Evolutionary conservation across 2,329 filamentous ascomycete genomes (phyloP).

Genomic region (Penicillium italicum): DNA sequence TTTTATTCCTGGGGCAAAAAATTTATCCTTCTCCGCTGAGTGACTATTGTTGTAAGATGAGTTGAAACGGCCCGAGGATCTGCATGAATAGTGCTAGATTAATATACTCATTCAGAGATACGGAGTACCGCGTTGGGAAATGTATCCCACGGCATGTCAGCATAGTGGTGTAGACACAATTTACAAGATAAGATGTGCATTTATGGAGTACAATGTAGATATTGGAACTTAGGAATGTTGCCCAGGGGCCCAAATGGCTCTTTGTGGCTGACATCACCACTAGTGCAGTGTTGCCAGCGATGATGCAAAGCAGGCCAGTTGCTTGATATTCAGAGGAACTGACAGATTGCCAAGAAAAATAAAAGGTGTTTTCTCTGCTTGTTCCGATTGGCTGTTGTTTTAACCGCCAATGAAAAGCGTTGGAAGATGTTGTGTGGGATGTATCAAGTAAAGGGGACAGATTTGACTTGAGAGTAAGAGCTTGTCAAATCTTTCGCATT

Average conservation of each 20-base stretch:
- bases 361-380: neutral
- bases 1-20: neutral
- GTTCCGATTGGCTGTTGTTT: neutral
- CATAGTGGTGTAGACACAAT: neutral
- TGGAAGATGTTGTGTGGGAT: conserved; percentile 1
- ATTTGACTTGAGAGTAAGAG: neutral
- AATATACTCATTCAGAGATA: neutral
- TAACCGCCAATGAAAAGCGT: neutral
- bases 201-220: neutral
- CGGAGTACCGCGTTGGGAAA: neutral
- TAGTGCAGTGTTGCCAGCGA: neutral
- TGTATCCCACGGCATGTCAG: neutral
- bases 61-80: neutral
- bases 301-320: neutral
- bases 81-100: neutral
- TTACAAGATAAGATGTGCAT: neutral
- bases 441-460: neutral
- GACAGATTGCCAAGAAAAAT: neutral
- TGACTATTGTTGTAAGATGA: neutral
- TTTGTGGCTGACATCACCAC: neutral
- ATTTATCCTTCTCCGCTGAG: neutral
- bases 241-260: neutral
- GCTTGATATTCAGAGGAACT: neutral
- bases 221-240: neutral
- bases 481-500: neutral